Evolutionary conservation across 441 rosid species (phyloP).

Genomic region (Erysimum pusillum): DNA sequence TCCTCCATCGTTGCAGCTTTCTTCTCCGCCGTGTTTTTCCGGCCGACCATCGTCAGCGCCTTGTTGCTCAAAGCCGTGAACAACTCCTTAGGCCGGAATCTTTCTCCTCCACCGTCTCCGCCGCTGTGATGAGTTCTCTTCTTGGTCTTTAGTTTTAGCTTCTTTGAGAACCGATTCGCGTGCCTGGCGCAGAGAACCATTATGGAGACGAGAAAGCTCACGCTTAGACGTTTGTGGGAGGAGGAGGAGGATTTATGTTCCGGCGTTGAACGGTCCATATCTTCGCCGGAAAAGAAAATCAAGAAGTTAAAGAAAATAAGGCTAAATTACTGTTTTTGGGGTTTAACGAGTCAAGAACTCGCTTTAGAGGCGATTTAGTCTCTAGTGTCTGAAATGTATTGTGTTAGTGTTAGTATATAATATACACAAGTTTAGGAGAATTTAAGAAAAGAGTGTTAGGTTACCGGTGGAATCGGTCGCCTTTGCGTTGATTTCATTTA

Average conservation of each 20-base stretch:
- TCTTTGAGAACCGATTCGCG: slow-evolving; percentile 52
- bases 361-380: slow-evolving; percentile 5
- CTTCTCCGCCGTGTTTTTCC: slow-evolving; percentile 40
- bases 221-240: slow-evolving; percentile 51
- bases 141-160: slow-evolving; percentile 46
- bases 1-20: slow-evolving; percentile 38
- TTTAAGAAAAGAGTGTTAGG: slow-evolving; percentile 42
- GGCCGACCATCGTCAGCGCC: slow-evolving; percentile 54
- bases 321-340: not conserved
- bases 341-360: slow-evolving; percentile 20
- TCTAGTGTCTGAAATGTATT: slow-evolving; percentile 32
- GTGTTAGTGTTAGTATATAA: slow-evolving; percentile 17
- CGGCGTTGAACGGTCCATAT: slow-evolving; percentile 46
- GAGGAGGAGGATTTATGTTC: slow-evolving; percentile 39
- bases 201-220: slow-evolving; percentile 53
- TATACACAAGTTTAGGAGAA: slow-evolving; percentile 27
- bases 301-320: not conserved
- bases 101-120: slow-evolving; percentile 25
- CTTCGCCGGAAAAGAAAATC: not conserved
- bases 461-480: slow-evolving; percentile 44
- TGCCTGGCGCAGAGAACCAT: slow-evolving; percentile 58
- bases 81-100: slow-evolving; percentile 52
- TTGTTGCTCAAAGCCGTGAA: slow-evolving; percentile 56
- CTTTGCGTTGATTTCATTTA: slow-evolving; percentile 30
- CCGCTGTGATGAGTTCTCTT: slow-evolving; percentile 29